These are phyloP conservation scores for Metschnikowia noctiluminum DNA, from an alignment of 805 yeast genomes.

Conservation along the genomic window DNA sequence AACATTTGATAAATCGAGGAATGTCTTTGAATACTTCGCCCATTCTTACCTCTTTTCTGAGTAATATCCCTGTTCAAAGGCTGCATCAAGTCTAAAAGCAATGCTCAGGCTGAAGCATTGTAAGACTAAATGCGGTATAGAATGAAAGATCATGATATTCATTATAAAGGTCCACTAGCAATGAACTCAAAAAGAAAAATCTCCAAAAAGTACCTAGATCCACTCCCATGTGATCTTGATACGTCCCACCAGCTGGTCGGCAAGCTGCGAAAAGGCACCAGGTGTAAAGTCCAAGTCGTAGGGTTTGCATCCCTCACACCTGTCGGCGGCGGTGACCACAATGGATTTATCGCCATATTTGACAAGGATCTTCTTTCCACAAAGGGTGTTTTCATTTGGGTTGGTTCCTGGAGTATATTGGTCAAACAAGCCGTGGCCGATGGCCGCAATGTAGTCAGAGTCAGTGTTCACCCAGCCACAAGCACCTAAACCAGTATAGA, in stretches of 20 bases:
- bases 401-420: conserved; percentile 26
- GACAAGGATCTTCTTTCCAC: conserved; percentile 52
- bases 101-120: too few species aligned
- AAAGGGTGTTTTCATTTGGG: conserved; percentile 46
- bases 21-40: too few species aligned
- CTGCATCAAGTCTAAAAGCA: too few species aligned
- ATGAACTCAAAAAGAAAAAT: too few species aligned
- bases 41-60: too few species aligned
- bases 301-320: conserved; percentile 51
- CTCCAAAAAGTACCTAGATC: not conserved
- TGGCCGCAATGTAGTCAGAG: conserved; percentile 50
- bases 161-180: too few species aligned
- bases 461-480: conserved; percentile 49
- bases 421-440: conserved; percentile 42
- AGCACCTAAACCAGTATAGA: conserved; percentile 47
- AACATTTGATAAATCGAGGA: too few species aligned
- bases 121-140: too few species aligned
- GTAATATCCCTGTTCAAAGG: too few species aligned
- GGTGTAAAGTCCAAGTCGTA: conserved; percentile 59
- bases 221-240: conserved; percentile 49
- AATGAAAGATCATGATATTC: too few species aligned
- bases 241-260: conserved; percentile 52
- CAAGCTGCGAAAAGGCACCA: conserved; percentile 50
- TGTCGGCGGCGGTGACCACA: conserved; percentile 54
- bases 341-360: conserved; percentile 48